Base-by-base conservation (phyloP, 1,139 yeast species). In the Fermentozyma sake region DNA sequence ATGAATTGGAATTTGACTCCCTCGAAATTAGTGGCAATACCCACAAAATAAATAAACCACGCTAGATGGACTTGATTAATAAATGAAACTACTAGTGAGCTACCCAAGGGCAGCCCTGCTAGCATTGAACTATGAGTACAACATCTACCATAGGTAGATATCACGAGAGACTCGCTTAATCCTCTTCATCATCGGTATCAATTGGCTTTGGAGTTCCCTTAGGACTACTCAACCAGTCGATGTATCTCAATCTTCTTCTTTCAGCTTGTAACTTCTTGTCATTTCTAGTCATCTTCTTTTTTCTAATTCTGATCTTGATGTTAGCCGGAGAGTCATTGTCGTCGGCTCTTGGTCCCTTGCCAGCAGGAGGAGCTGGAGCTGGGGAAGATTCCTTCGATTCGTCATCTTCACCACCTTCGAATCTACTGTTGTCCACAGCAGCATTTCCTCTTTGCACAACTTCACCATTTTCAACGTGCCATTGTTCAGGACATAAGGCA, bases 401-500 rank as follows among this genome's bases (percentile, higher is more conserved):
- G 12, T 39, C 42, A 4, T 44, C 37, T 8, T 48, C 57, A 39
- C 77, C 81, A 41, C 72, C 75, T 54, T 83, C 96, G 45, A 89
- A 89, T 53, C 95, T 72, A 28, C 76, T 69, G 35, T 69, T 63
- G 46, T 86, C 95, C 34, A 89, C 80, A 24, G 75, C 81, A 18
- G 78, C 75, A 36, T 73, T 73, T 36, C 95, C 95, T 66, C 80
- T 85, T 47, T 82, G 87, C 16, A 83, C 80, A 61, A 91, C 80
- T 38, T 73, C 72, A 53, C 98, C 98, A 49, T 89, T 83, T 55
- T 86, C 95, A 33, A 91, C 95, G 47, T 83, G 78, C 98, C 98
- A 91, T 61, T 89, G 96, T 64, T 91, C 98, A 22, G 97, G 97
- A 58, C 97, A 89, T 46, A 91, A 65, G 3, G 98, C 97, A 33